Evolutionary conservation across 352 stramenopile species (phyloP).

Genomic region (Phytophthora melonis): DNA sequence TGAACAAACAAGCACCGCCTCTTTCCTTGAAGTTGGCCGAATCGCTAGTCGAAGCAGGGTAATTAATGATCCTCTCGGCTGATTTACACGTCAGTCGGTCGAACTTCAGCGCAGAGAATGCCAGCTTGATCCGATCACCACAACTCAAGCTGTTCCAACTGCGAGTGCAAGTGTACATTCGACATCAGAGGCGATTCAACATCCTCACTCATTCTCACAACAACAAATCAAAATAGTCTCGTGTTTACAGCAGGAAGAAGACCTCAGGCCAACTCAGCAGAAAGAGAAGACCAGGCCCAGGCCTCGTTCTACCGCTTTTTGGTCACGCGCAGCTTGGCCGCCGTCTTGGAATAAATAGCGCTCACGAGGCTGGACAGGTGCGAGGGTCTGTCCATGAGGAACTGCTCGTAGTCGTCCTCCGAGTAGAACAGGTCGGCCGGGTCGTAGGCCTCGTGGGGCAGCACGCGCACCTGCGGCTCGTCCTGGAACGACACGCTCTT

Average conservation of each 20-base stretch:
- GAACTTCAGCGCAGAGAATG: too few relatives aligned
- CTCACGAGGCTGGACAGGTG: conserved; percentile 59
- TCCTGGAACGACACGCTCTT: conserved; percentile 69
- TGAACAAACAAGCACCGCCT: too few relatives aligned
- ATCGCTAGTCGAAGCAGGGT: too few relatives aligned
- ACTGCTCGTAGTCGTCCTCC: conserved; percentile 65
- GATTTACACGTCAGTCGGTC: too few relatives aligned
- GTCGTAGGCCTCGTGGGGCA: conserved; percentile 57
- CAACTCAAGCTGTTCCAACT: too few relatives aligned
- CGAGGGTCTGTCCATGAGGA: conserved; percentile 55
- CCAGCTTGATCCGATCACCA: too few relatives aligned
- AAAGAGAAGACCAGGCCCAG: not conserved
- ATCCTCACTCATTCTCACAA: not conserved
- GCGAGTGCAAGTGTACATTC: too few relatives aligned
- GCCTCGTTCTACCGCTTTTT: conserved; percentile 38
- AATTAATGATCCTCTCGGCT: too few relatives aligned
- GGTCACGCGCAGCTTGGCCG: conserved; percentile 62
- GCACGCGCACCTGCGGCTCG: conserved; percentile 55
- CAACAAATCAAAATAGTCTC: conserved; percentile 4
- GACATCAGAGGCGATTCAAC: too few relatives aligned
- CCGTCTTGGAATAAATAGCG: conserved; percentile 64
- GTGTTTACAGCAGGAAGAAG: too few relatives aligned
- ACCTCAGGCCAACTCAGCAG: not conserved
- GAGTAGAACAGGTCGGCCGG: conserved; percentile 67
- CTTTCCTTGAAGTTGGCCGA: too few relatives aligned